These are phyloP conservation scores for Casaregolazyma lundiana DNA, from an alignment of 1,139 yeast genomes.

Conservation along the genomic window DNA sequence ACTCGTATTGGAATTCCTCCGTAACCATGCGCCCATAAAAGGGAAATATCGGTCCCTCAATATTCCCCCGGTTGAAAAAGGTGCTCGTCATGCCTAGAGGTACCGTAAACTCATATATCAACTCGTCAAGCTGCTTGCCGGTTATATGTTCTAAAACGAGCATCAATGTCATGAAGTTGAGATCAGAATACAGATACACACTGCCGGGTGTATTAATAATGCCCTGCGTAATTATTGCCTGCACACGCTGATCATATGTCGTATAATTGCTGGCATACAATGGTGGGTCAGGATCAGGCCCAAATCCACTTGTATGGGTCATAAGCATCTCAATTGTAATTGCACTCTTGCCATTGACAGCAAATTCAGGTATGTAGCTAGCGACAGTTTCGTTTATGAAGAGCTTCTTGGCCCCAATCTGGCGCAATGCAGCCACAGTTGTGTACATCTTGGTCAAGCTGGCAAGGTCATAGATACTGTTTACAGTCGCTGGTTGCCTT, in stretches of 20 bases:
- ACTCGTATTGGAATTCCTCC: slow-evolving; percentile 14
- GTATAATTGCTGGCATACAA: slow-evolving; percentile 6
- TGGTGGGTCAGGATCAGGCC: slow-evolving; percentile 18
- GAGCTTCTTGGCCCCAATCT: slow-evolving; percentile 12
- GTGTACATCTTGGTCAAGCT: slow-evolving; percentile 18
- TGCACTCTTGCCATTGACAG: slow-evolving; percentile 12
- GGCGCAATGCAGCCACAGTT: slow-evolving; percentile 17
- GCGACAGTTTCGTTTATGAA: slow-evolving; percentile 14
- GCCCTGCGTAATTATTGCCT: slow-evolving; percentile 10
- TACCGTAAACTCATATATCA: slow-evolving; percentile 12
- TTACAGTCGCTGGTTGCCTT: slow-evolving; percentile 8
- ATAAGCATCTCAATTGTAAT: slow-evolving; percentile 17
- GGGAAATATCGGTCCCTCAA: background rate
- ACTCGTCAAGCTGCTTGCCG: slow-evolving; percentile 13
- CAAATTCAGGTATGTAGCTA: slow-evolving; percentile 15
- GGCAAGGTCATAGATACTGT: slow-evolving; percentile 17
- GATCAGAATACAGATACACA: slow-evolving; percentile 17
- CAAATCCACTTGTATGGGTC: slow-evolving; percentile 21
- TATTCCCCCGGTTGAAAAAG: slow-evolving; percentile 9
- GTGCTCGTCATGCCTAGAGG: slow-evolving; percentile 19
- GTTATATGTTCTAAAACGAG: slow-evolving; percentile 16
- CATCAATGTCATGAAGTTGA: slow-evolving; percentile 17
- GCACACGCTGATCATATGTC: slow-evolving; percentile 9
- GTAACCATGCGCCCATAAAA: slow-evolving; percentile 15
- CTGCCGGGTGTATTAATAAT: slow-evolving; percentile 16